Conservation (phyloP, 176 grass and related monocot genomes). For the Avena sativa region DNA sequence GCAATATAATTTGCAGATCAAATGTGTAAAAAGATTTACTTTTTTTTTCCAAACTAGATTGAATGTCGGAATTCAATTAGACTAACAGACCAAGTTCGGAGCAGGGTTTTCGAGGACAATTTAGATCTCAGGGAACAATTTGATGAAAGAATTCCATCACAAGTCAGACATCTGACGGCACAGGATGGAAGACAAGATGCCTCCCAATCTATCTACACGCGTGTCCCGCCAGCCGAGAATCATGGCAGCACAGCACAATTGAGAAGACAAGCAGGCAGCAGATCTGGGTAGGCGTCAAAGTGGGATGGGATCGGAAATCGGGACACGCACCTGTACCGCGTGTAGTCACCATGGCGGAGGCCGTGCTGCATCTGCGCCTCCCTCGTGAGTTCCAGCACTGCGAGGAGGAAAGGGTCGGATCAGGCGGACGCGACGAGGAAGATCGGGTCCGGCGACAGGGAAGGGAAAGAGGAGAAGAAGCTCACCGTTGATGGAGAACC, state of each 20-base stretch:
- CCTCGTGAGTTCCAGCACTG: slow-evolving; percentile 91
- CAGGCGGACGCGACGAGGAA: neutral
- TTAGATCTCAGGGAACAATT: slow-evolving; percentile 2
- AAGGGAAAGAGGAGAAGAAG: neutral
- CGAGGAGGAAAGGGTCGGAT: neutral
- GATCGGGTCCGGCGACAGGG: neutral
- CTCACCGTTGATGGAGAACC: slow-evolving; percentile 91
- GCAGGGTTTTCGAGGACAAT: neutral
- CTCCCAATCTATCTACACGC: neutral
- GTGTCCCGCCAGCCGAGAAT: neutral
- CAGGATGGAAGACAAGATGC: neutral
- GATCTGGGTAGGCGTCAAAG: slow-evolving; percentile 8
- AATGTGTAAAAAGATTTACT: neutral
- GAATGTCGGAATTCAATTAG: neutral
- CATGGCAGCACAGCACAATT: neutral
- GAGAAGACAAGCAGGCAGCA: slow-evolving; percentile 23
- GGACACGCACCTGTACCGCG: slow-evolving; percentile 66
- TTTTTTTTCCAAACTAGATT: neutral
- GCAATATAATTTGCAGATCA: neutral
- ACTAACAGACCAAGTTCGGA: neutral
- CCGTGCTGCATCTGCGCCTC: slow-evolving; percentile 97
- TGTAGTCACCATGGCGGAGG: slow-evolving; percentile 89
- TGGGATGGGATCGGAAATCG: slow-evolving; percentile 2
- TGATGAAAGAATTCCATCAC: neutral
- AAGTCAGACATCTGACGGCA: slow-evolving; percentile 17